Evolutionary conservation across 2,329 filamentous ascomycete species (phyloP), one percentile per base, ranked within the genome.

Genomic region (Bipolaris bicolor): DNA sequence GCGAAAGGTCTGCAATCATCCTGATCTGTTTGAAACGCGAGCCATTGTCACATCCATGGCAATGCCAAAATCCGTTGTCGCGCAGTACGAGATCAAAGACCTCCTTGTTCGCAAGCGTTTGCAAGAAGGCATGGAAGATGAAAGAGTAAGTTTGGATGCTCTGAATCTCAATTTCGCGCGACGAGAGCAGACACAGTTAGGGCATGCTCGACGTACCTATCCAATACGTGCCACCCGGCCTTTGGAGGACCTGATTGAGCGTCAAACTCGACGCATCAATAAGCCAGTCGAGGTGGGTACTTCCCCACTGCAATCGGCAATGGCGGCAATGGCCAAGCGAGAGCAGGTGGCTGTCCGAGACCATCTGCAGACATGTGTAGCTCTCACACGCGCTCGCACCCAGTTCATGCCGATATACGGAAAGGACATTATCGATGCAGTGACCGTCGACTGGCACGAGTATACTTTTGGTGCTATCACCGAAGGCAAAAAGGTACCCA

Each of bases 31-130:
- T 69, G 90, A 98, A 66, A 96, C 96, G 57, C 87, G 95, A 15
- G 93, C 92, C 1, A 98, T 99, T 69, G 95, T 96, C 78, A 99
- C 94, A 0, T 98, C 95, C 1, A 96, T 97, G 75, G 91, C 92
- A 3, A 96, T 98, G 90, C 83, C 86, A 24, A 89, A 84, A 62
- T 96, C 93, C 2, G 88, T 92, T 2, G 81, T 88, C 7, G 86
- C 89, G 2, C 86, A 90, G 34, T 98, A 89, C 68, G 88, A 89
- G 65, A 81, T 86, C 50, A 90, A 89, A 31, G 90, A 96, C 61
- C 79, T 86, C 2, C 81, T 91, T 24, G 80, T 98, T 41, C 85
- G 90, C 18, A 83, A 83, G 49, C 84, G 84, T 15, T 76, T 96
- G 6, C 78, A 91, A n/a, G 80, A 83, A 18, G 78, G 85, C 34